A percentile compares a stretch with the other conserved stretches of the same genome.
Conservation (phyloP, 495 filamentous ascomycete genomes). For the Achaetomiella virescens region DNA sequence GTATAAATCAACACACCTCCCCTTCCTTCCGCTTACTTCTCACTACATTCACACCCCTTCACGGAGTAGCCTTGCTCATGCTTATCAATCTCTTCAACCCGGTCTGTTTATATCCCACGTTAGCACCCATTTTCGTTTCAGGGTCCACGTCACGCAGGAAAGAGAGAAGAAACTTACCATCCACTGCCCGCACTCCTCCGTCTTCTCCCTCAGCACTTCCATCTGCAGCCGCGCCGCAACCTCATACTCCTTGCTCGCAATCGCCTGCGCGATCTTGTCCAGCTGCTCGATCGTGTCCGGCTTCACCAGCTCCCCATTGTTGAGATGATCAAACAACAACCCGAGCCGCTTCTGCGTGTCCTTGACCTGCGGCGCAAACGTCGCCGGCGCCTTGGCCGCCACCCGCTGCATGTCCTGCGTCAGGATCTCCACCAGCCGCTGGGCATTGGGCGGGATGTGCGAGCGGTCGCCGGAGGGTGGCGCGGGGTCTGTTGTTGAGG, state of each 20-base stretch:
- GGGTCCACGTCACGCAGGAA: conserved; percentile 7
- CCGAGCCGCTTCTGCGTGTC: conserved; percentile 89
- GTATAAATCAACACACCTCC: not conserved
- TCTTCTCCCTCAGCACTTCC: conserved; percentile 75
- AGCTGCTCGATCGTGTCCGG: conserved; percentile 68
- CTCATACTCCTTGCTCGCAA: conserved; percentile 68
- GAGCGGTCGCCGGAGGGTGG: conserved; percentile 77
- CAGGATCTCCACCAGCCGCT: conserved; percentile 74
- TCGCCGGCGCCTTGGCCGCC: conserved; percentile 69
- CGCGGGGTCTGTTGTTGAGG: conserved; percentile 23
- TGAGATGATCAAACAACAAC: conserved; percentile 90
- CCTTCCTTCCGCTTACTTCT: not conserved
- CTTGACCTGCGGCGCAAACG: conserved; percentile 77
- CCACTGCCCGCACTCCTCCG: conserved; percentile 85
- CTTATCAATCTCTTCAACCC: conserved; percentile 87
- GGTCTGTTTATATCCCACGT: conserved; percentile 47
- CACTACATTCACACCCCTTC: not conserved
- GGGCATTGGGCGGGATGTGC: conserved; percentile 72
- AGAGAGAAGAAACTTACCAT: conserved; percentile 63
- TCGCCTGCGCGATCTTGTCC: conserved; percentile 55
- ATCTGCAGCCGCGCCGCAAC: conserved; percentile 69
- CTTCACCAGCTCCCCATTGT: conserved; percentile 86
- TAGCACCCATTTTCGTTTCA: not conserved
- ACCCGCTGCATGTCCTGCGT: conserved; percentile 81
- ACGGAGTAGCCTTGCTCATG: conserved; percentile 78